Evolutionary conservation across 2,329 filamentous ascomycete species (phyloP).

Genomic region (Colletotrichum liriopes): DNA sequence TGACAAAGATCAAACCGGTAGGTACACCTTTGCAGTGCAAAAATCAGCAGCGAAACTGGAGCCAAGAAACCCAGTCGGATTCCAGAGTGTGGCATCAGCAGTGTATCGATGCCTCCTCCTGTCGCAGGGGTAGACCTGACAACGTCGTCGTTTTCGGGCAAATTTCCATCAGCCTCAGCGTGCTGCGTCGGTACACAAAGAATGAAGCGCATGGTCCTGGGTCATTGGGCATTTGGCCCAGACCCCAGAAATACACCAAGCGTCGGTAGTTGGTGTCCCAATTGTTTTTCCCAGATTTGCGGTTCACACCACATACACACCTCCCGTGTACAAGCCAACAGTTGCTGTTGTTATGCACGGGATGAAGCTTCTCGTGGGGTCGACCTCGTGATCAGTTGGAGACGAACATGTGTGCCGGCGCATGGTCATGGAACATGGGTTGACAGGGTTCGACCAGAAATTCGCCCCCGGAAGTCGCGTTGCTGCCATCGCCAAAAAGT

Average conservation of each 20-base stretch:
- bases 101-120: background rate
- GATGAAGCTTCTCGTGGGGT: slow-evolving; percentile 16
- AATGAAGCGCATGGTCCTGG: background rate
- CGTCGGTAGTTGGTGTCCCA: slow-evolving; percentile 34
- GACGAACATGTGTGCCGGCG: slow-evolving; percentile 8
- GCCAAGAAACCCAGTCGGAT: background rate
- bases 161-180: slow-evolving; percentile 13
- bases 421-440: slow-evolving; percentile 8
- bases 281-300: background rate
- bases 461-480: slow-evolving; percentile 24
- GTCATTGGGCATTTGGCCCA: slow-evolving; percentile 1
- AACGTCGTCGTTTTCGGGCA: background rate
- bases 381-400: slow-evolving; percentile 36
- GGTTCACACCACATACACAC: slow-evolving; percentile 17
- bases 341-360: background rate
- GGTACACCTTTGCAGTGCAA: background rate
- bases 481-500: slow-evolving; percentile 27
- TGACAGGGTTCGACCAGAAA: slow-evolving; percentile 3
- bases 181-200: slow-evolving; percentile 2
- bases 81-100: slow-evolving; percentile 1
- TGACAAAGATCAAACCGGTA: background rate
- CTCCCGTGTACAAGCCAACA: background rate
- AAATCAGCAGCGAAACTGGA: background rate
- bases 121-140: slow-evolving; percentile 26
- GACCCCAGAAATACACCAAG: slow-evolving; percentile 19